Evolutionary conservation across 1,284 basidiomycete species (phyloP).

Genomic region (Ceratobasidium sp.): DNA sequence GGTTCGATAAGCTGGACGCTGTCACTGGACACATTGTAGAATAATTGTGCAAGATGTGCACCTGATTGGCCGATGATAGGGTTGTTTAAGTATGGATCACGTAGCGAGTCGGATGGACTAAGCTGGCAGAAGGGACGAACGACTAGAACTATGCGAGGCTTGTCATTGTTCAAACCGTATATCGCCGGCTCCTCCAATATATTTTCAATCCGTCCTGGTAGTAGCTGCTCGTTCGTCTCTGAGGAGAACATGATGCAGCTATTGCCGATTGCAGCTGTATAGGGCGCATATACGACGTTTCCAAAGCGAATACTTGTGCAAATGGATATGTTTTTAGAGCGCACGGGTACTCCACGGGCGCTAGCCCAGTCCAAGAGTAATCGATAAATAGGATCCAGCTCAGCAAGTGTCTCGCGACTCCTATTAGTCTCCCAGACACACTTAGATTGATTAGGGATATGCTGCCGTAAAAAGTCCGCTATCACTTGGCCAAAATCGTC

Average conservation of each 20-base stretch:
- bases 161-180: not conserved
- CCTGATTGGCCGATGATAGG: constrained; percentile 4
- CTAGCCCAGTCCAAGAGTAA: not conserved
- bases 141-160: not conserved
- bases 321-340: not conserved
- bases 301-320: constrained; percentile 3
- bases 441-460: not conserved
- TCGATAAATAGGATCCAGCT: not conserved
- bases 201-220: not conserved
- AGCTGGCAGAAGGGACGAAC: constrained; percentile 3
- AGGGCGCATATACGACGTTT: constrained; percentile 3
- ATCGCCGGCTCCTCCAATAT: not conserved
- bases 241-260: not conserved
- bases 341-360: not conserved
- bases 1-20: not conserved
- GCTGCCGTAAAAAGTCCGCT: not conserved
- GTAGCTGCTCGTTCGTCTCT: not conserved
- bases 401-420: not conserved
- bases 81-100: constrained; percentile 11
- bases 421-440: not conserved
- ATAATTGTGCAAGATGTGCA: constrained; percentile 2
- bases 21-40: not conserved
- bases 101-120: not conserved
- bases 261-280: not conserved
- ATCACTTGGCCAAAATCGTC: constrained; percentile 1